Conservation (phyloP, 2,329 filamentous ascomycete genomes). For the Gaeumannomyces sp. region DNA sequence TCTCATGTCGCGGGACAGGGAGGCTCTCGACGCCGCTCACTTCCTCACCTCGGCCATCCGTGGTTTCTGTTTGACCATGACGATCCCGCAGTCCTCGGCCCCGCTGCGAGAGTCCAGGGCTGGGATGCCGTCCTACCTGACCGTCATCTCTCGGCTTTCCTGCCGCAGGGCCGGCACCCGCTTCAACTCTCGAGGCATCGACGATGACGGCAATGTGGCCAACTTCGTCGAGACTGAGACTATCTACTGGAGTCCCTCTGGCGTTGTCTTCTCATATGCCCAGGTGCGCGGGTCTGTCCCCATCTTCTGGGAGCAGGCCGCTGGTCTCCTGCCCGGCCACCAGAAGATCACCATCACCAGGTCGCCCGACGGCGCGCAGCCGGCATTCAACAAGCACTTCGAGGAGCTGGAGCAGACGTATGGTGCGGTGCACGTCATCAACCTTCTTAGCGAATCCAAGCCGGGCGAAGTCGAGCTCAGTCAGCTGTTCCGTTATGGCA, state of each 20-base stretch:
- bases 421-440: conserved; percentile 86
- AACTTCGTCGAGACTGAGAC: conserved; percentile 99
- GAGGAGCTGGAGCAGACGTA: conserved; percentile 79
- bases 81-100: conserved; percentile 70
- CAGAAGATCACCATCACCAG: conserved; percentile 91
- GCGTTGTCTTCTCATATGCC: conserved; percentile 82
- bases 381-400: conserved; percentile 93
- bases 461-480: conserved; percentile 80
- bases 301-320: conserved; percentile 92
- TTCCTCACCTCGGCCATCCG: conserved; percentile 92
- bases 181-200: conserved; percentile 95
- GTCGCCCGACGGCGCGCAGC: conserved; percentile 84
- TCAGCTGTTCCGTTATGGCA: conserved; percentile 69
- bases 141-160: conserved; percentile 85
- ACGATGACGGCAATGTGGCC: conserved; percentile 94
- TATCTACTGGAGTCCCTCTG: conserved; percentile 75
- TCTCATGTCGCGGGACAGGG: conserved; percentile 67
- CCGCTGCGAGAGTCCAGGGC: conserved; percentile 58
- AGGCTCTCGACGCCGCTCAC: conserved; percentile 74
- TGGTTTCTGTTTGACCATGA: conserved; percentile 83
- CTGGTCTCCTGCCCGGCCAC: conserved; percentile 81
- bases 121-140: conserved; percentile 76
- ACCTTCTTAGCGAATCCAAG: conserved; percentile 87
- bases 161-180: conserved; percentile 87
- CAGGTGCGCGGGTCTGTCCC: conserved; percentile 91